phyloP scores from a whole-genome alignment of 371 early-diverging fungal species.

The Zychaea mexicana region DNA sequence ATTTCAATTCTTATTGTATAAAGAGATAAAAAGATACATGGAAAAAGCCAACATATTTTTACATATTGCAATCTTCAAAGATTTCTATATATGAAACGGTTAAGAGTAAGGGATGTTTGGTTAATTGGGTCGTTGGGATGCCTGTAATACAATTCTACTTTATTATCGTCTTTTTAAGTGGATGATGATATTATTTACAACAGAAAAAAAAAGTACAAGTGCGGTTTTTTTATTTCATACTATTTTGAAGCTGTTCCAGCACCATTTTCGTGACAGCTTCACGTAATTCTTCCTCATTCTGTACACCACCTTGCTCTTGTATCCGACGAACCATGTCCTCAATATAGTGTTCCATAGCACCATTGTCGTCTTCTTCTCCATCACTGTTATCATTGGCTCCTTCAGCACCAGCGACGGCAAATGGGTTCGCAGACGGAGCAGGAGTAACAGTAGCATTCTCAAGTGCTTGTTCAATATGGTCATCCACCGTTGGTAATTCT shows the following conservation, averaged over 20 bases:
- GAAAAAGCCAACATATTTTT: too few species aligned
- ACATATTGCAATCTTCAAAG: too few species aligned
- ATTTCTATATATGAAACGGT: too few species aligned
- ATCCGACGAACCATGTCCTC: conserved; percentile 34
- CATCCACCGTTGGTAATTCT: conserved; percentile 18
- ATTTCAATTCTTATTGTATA: not conserved
- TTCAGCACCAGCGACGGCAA: too few species aligned
- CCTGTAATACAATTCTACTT: too few species aligned
- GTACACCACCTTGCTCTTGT: conserved; percentile 40
- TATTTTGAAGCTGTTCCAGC: conserved; percentile 33
- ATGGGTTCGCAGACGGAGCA: too few species aligned
- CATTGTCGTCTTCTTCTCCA: conserved; percentile 12
- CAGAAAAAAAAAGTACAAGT: too few species aligned
- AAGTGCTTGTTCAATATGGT: conserved; percentile 17
- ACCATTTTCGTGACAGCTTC: conserved; percentile 44
- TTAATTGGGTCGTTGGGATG: too few species aligned
- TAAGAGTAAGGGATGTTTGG: too few species aligned
- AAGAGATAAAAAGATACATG: not conserved
- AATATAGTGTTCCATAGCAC: conserved; percentile 21
- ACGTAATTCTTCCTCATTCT: conserved; percentile 44
- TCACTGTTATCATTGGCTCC: conserved; percentile 2
- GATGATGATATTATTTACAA: too few species aligned
- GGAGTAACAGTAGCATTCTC: not conserved
- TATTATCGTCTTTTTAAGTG: too few species aligned
- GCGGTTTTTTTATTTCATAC: too few species aligned